phyloP scores from a whole-genome alignment of 352 stramenopile genomes.

The Globisporangium canariense region DNA sequence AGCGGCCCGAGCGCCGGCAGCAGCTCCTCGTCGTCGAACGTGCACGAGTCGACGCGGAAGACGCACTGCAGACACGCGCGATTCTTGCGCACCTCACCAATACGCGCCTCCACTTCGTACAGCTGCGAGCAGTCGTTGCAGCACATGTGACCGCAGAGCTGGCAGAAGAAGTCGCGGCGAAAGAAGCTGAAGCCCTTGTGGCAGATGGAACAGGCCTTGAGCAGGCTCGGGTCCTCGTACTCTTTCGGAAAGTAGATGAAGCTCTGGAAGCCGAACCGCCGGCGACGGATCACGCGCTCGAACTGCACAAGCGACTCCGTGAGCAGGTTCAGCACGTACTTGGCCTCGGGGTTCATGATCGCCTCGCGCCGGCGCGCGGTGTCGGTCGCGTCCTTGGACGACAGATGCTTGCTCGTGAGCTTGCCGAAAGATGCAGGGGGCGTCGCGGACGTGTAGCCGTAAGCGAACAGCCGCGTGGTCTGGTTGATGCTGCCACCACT shows the following conservation, averaged over 20 bases:
- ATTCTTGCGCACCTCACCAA: constrained; percentile 38
- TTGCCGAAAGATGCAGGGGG: constrained; percentile 22
- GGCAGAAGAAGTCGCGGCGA: constrained; percentile 46
- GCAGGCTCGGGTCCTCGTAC: constrained; percentile 24
- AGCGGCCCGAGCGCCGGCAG: constrained; percentile 37
- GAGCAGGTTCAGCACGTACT: constrained; percentile 37
- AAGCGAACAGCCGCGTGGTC: constrained; percentile 46
- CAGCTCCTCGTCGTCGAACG: constrained; percentile 48
- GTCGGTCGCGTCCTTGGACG: constrained; percentile 24
- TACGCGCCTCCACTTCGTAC: constrained; percentile 38
- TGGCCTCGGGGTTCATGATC: constrained; percentile 49
- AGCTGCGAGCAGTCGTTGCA: constrained; percentile 42
- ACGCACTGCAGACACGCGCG: constrained; percentile 43
- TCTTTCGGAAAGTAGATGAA: constrained; percentile 61
- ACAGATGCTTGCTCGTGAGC: constrained; percentile 21
- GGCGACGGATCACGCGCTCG: constrained; percentile 54
- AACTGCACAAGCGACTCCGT: constrained; percentile 49
- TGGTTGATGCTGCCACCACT: constrained; percentile 27
- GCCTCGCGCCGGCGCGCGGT: constrained; percentile 27
- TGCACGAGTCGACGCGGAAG: constrained; percentile 38
- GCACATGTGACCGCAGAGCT: constrained; percentile 45
- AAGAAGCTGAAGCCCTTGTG: constrained; percentile 41
- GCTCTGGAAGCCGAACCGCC: constrained; percentile 62
- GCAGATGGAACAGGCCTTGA: constrained; percentile 44
- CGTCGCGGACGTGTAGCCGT: constrained; percentile 49